phyloP scores from a whole-genome alignment of 495 filamentous ascomycete genomes.

The Tuber indicum region DNA sequence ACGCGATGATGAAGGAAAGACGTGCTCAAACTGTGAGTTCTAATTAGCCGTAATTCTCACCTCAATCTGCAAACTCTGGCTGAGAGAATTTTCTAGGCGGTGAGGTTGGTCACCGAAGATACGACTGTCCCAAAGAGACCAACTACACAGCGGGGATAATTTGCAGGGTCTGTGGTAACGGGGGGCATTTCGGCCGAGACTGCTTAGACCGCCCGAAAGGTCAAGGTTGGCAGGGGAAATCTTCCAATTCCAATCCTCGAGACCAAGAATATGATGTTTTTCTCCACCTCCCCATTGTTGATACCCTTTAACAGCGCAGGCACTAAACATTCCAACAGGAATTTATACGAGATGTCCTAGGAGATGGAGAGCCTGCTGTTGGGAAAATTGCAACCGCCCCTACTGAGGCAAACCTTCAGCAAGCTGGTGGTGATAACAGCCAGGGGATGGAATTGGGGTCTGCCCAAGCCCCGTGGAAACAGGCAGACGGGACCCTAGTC shows the following conservation, averaged over 20 bases:
- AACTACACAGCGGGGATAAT: constrained; percentile 99
- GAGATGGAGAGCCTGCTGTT: not conserved
- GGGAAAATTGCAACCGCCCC: not conserved
- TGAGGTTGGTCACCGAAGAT: constrained; percentile 97
- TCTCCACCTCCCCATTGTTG: not conserved
- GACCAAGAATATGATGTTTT: not conserved
- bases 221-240: constrained; percentile 76
- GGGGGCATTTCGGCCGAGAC: constrained; percentile 86
- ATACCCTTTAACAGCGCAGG: not conserved
- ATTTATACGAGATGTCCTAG: not conserved
- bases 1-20: constrained; percentile 86
- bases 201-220: constrained; percentile 90
- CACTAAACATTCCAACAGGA: not conserved
- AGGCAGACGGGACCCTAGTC: not conserved
- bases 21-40: constrained; percentile 89
- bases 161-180: constrained; percentile 95
- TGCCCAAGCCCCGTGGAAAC: not conserved
- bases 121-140: constrained; percentile 94
- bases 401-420: not conserved
- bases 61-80: constrained; percentile 12
- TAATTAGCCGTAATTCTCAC: constrained; percentile 35
- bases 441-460: not conserved
- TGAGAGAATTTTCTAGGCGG: constrained; percentile 52
- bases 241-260: not conserved
- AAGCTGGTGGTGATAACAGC: not conserved